These are phyloP conservation scores for Lenzites betulinus DNA, from an alignment of 768 basidiomycete genomes.

Conservation along the genomic window DNA sequence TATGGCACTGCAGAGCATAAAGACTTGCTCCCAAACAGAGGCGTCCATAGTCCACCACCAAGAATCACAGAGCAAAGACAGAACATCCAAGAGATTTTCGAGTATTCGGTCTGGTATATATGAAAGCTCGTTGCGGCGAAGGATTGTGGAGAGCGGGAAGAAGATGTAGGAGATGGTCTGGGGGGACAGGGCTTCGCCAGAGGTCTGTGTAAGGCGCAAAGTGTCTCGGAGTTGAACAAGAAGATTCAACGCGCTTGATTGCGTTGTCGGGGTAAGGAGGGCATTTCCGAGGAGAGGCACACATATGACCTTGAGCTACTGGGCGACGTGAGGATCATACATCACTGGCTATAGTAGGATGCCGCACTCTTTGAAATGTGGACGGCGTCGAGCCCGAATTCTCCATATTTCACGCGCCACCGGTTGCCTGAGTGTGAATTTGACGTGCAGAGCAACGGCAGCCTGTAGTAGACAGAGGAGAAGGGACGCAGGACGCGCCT, in stretches of 20 bases:
- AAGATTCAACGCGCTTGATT: conserved; percentile 48
- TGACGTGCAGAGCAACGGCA: background rate
- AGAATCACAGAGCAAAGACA: conserved; percentile 60
- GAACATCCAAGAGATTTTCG: conserved; percentile 65
- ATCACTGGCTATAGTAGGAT: background rate
- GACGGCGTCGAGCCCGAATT: conserved; percentile 21
- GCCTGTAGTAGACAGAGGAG: background rate
- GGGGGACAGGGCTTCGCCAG: conserved; percentile 45
- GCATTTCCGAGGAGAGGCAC: conserved; percentile 80
- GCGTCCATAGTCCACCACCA: conserved; percentile 88
- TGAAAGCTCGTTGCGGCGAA: conserved; percentile 70
- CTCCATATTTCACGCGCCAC: background rate
- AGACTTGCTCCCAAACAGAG: conserved; percentile 81
- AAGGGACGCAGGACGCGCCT: background rate
- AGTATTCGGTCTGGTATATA: conserved; percentile 79
- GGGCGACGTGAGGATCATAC: background rate
- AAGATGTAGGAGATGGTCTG: conserved; percentile 81
- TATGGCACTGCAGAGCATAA: conserved; percentile 70
- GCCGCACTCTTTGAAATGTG: conserved; percentile 43
- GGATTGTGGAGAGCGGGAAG: conserved; percentile 83
- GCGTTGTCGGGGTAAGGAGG: conserved; percentile 56
- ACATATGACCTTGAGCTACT: conserved; percentile 65
- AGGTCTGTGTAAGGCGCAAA: conserved; percentile 46
- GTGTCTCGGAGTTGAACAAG: conserved; percentile 54
- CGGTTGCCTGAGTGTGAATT: no score